Base-by-base conservation (phyloP, 768 basidiomycete genomes). In the Serendipita sp. region DNA sequence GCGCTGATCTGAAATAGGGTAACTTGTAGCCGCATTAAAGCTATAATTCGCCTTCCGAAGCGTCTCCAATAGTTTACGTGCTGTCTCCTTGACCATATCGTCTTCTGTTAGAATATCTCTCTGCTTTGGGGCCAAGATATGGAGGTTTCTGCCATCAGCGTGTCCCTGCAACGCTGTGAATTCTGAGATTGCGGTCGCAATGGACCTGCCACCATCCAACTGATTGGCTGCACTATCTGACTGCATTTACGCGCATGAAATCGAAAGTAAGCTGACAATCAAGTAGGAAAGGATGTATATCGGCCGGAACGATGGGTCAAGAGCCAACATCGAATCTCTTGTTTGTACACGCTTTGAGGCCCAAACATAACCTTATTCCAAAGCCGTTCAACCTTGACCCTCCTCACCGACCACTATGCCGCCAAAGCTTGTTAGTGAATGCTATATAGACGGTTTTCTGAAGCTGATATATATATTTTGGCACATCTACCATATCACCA, bases 401-500 rank as follows among this genome's bases (percentile, higher is more conserved):
- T 29, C 16, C 16, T 37, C 55, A 60, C 27, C 27, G 27, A 60
- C 18, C 18, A 27, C 55, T 60, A 88, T 88, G 86, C 85, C 87
- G 74, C 86, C 87, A 66, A 89, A 90, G 80, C 66, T 90, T 75
- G 88, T 88, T 72, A 74, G 79, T 74, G 4, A 18, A 29, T 10
- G 8, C 36, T 29, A 0, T 27, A 40, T 40, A 40, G 40, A 6
- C 13, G 23, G 34, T 33, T 33, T 60, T 18, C 48, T 50, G 48
- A 50, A 50, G n/a, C 29, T 50, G 48, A 18, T 50, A 5, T 40
- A 6, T 40, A 13, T 6, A 40, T 40, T 5, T 13, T 40, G 40
- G 5, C 6, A 40, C 40, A 40, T 13, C 40, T 13, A 5, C 13
- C 40, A 13, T 5, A 40, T 40, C 40, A 40, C 40, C 40, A 40